Evolutionary conservation across 371 early-diverging fungal species (phyloP).

Genomic region (Batrachochytrium dendrobatidis): DNA sequence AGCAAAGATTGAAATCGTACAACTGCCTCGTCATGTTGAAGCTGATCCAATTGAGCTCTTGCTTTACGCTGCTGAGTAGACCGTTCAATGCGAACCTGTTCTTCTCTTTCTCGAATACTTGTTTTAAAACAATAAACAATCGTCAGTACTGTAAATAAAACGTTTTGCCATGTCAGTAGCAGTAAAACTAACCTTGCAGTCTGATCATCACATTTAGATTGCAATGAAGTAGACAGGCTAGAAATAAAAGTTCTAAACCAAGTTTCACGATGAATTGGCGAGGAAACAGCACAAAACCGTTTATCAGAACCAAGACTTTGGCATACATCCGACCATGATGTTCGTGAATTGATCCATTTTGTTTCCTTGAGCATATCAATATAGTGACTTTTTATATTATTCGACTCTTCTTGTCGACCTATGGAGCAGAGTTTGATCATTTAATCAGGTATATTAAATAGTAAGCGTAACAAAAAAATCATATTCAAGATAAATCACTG

Average conservation of each 20-base stretch:
- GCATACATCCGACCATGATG: slow-evolving; percentile 51
- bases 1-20: slow-evolving; percentile 25
- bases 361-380: slow-evolving; percentile 40
- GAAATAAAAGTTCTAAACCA: neutral
- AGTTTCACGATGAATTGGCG: slow-evolving; percentile 44
- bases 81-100: slow-evolving; percentile 30
- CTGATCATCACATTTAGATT: neutral
- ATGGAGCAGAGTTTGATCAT: neutral
- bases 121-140: too few relatives aligned
- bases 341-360: slow-evolving; percentile 37
- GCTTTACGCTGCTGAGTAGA: slow-evolving; percentile 18
- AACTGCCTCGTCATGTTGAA: slow-evolving; percentile 24
- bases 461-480: neutral
- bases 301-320: slow-evolving; percentile 48
- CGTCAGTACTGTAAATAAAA: neutral
- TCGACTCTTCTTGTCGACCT: neutral
- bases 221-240: neutral
- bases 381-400: slow-evolving; percentile 25
- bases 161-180: neutral
- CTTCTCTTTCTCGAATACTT: slow-evolving; percentile 37
- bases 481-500: too few relatives aligned
- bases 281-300: slow-evolving; percentile 49
- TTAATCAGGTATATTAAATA: neutral
- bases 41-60: slow-evolving; percentile 9
- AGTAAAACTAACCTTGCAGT: neutral